Percentiles rank a stretch among this genome's conserved stretches.
These are phyloP conservation scores for Vigna unguiculata DNA, from an alignment of 306 rosid species.

Conservation along the genomic window DNA sequence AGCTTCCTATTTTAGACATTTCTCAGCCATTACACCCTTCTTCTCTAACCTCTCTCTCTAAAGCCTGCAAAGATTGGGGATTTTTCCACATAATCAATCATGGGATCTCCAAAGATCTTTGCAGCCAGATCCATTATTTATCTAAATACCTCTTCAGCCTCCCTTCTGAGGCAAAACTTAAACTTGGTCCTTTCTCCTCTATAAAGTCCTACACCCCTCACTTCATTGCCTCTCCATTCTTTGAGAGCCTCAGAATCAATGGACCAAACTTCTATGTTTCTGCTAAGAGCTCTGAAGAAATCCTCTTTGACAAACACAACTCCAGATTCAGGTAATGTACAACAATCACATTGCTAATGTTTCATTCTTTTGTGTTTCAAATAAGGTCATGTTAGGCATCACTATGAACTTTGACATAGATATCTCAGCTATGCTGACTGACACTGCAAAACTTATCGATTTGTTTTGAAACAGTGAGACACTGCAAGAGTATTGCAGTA, in stretches of 20 bases:
- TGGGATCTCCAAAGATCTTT: slow-evolving; percentile 84
- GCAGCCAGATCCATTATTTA: slow-evolving; percentile 58
- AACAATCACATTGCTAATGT: background rate
- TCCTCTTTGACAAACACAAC: slow-evolving; percentile 60
- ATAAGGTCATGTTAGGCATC: too few relatives aligned
- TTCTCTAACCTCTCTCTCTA: slow-evolving; percentile 66
- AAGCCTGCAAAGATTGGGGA: slow-evolving; percentile 89
- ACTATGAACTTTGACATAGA: too few relatives aligned
- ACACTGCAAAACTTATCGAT: too few relatives aligned
- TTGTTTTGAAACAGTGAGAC: slow-evolving; percentile 59
- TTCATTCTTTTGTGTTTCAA: too few relatives aligned
- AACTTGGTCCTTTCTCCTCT: slow-evolving; percentile 89
- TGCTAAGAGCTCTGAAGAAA: slow-evolving; percentile 75
- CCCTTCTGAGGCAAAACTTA: slow-evolving; percentile 82
- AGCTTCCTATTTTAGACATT: slow-evolving; percentile 85
- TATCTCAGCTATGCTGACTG: too few relatives aligned
- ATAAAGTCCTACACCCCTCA: slow-evolving; percentile 83
- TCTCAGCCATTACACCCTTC: slow-evolving; percentile 71
- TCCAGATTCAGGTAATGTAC: slow-evolving; percentile 70
- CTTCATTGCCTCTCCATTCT: slow-evolving; percentile 98
- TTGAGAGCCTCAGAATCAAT: slow-evolving; percentile 84
- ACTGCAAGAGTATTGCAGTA: slow-evolving; percentile 84
- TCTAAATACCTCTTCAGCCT: slow-evolving; percentile 69
- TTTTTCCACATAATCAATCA: slow-evolving; percentile 92
- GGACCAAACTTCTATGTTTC: slow-evolving; percentile 80